A percentile compares a stretch with the other conserved stretches of the same genome.
phyloP scores from a whole-genome alignment of 1,284 basidiomycete genomes.

The Ustilago sp. region DNA sequence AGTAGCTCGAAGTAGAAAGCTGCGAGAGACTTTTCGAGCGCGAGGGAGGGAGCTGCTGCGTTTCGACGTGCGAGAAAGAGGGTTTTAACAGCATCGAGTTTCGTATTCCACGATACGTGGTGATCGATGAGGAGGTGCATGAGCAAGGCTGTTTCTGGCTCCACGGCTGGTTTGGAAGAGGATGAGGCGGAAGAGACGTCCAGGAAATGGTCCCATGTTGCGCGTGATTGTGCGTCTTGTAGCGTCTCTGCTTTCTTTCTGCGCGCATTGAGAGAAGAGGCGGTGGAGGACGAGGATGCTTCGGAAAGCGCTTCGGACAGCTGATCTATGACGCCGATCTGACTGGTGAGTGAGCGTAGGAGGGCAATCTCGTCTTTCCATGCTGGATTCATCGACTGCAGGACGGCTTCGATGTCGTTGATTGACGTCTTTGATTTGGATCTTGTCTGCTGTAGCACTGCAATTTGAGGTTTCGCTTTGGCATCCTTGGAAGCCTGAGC shows the following conservation, averaged over 20 bases:
- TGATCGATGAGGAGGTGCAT: slow-evolving; percentile 37
- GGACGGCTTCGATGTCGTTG: slow-evolving; percentile 29
- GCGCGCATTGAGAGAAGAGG: not conserved
- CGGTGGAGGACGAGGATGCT: slow-evolving; percentile 1
- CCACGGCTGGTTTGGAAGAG: slow-evolving; percentile 19
- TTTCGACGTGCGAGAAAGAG: slow-evolving; percentile 37
- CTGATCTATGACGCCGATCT: slow-evolving; percentile 43
- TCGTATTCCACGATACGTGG: slow-evolving; percentile 29
- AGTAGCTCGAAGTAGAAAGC: slow-evolving; percentile 50
- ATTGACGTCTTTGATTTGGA: slow-evolving; percentile 14
- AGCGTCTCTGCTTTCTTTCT: slow-evolving; percentile 33
- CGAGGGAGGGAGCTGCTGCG: slow-evolving; percentile 33
- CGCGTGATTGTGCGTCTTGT: slow-evolving; percentile 32
- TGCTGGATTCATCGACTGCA: slow-evolving; percentile 42
- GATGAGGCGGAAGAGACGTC: slow-evolving; percentile 21
- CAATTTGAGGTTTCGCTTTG: slow-evolving; percentile 16
- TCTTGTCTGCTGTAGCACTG: slow-evolving; percentile 7
- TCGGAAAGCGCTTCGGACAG: slow-evolving; percentile 20
- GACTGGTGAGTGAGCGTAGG: slow-evolving; percentile 35
- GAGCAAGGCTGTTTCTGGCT: slow-evolving; percentile 46
- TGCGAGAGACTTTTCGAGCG: slow-evolving; percentile 47
- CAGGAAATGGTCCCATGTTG: slow-evolving; percentile 45
- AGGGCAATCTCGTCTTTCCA: slow-evolving; percentile 52
- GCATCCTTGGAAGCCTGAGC: slow-evolving; percentile 22
- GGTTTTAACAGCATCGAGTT: slow-evolving; percentile 45